Evolutionary conservation across 192 early-diverging fungal species (phyloP).

Genomic region (Backusella westeae): DNA sequence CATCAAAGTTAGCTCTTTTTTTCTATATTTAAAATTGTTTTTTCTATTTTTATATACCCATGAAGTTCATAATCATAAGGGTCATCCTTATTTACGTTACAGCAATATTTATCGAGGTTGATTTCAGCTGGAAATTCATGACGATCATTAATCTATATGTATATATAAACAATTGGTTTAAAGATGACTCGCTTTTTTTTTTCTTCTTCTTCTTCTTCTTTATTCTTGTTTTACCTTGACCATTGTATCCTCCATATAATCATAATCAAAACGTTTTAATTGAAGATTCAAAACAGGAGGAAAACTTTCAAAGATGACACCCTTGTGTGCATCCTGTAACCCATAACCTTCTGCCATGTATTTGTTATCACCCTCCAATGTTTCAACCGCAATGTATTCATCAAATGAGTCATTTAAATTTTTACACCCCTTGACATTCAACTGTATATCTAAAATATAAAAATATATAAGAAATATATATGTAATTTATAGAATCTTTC

Average conservation of each 20-base stretch:
- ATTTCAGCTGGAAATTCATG: constrained; percentile 89
- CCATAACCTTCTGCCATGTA: constrained; percentile 92
- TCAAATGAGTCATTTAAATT: constrained; percentile 86
- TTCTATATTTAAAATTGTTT: neutral
- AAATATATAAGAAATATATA: neutral
- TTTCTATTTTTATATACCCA: constrained; percentile 51
- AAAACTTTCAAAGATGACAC: constrained; percentile 90
- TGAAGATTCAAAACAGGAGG: constrained; percentile 96
- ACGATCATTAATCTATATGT: constrained; percentile 84
- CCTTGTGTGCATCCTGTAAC: constrained; percentile 93
- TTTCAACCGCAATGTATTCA: constrained; percentile 89
- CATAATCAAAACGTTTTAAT: constrained; percentile 98
- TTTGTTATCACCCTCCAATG: constrained; percentile 94
- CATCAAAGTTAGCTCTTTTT: neutral
- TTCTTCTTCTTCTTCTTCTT: neutral
- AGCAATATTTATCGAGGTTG: constrained; percentile 83
- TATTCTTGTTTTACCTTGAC: constrained; percentile 64
- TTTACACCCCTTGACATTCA: constrained; percentile 95
- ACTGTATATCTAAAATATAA: constrained; percentile 75
- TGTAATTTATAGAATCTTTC: neutral
- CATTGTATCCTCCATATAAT: constrained; percentile 84
- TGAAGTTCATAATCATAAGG: constrained; percentile 83
- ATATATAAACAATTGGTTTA: too few relatives aligned
- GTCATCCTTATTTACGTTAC: constrained; percentile 52
- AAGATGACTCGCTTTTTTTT: neutral